These are phyloP conservation scores for thale cress (Arabidopsis thaliana) DNA, from an alignment of 345 rosid species.

Conservation along the genomic window TAIR10.1 NC_003071.7:11820501-11821000, in stretches of 20 bases:
- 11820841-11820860: conserved; percentile 56
- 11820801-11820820: conserved; percentile 81
- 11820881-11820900: conserved; percentile 27
- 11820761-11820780: conserved; percentile 77
- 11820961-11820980: neutral
- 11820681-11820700: conserved; percentile 11
- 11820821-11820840: conserved; percentile 75
- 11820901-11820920: neutral
- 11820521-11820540: neutral
- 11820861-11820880: conserved; percentile 55
- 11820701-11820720: neutral
- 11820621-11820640: conserved; percentile 13
- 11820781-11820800: conserved; percentile 96
- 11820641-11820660: neutral
- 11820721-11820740: neutral
- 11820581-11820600: conserved; percentile 4
- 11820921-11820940: neutral
- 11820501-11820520: conserved; percentile 4
- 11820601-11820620: neutral
- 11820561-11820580: neutral
- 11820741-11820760: neutral
- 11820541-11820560: neutral
- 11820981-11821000: neutral
- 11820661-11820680: conserved; percentile 30
- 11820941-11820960: neutral